A percentile compares a stretch with the other conserved stretches of the same genome.
Conservation (phyloP, 176 grass and related monocot genomes). For the Zoysia japonica region DNA sequence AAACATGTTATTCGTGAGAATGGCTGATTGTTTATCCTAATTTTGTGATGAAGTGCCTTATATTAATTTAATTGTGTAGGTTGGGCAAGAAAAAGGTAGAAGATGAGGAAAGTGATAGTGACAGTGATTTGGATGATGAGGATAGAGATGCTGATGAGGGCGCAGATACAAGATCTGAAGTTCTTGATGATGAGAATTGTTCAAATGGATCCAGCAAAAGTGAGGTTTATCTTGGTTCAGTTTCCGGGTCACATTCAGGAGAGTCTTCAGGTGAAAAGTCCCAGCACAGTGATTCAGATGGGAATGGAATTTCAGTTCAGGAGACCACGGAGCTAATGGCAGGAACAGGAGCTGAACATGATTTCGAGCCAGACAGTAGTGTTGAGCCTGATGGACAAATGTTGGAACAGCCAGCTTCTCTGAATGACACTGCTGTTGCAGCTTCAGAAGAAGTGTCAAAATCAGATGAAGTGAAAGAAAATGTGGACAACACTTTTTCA, state of each 20-base stretch:
- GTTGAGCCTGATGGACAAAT: constrained; percentile 36
- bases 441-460: constrained; percentile 33
- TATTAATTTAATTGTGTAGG: constrained; percentile 51
- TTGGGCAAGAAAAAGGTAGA: constrained; percentile 85
- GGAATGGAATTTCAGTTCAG: constrained; percentile 38
- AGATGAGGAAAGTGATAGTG: constrained; percentile 61
- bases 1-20: not conserved
- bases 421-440: constrained; percentile 27
- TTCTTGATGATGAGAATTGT: constrained; percentile 61
- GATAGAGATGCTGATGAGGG: constrained; percentile 38
- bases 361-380: constrained; percentile 47
- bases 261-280: constrained; percentile 65
- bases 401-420: constrained; percentile 30
- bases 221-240: constrained; percentile 45
- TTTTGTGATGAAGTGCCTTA: constrained; percentile 20
- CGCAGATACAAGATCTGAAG: constrained; percentile 50
- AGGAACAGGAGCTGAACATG: constrained; percentile 40
- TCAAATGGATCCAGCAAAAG: constrained; percentile 57
- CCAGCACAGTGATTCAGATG: constrained; percentile 47
- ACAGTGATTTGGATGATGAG: constrained; percentile 61
- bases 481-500: constrained; percentile 31
- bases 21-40: not conserved
- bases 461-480: constrained; percentile 32
- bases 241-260: constrained; percentile 55
- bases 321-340: constrained; percentile 20